Base-by-base conservation (phyloP, 2,329 filamentous ascomycete species). In the Neofusicoccum umdonicola region DNA sequence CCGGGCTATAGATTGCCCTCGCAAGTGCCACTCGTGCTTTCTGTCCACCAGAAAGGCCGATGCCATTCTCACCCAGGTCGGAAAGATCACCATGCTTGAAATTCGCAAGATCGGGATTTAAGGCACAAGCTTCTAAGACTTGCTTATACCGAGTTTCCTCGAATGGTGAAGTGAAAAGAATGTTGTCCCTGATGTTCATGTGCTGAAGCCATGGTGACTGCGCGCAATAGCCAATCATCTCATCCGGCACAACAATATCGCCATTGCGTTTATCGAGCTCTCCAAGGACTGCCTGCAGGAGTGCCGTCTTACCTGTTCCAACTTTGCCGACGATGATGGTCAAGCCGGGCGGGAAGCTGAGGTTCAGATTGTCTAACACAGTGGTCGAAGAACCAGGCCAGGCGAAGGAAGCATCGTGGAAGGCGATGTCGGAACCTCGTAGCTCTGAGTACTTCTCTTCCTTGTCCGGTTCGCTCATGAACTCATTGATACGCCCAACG, bases 391-490 rank as follows among this genome's bases (percentile, higher is more conserved):
- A 85, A 0, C 90, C 90, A 0, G 93, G 92, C 89, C 93, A 96
- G 0, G 89, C 85, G 72, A 96, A 96, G 0, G 87, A 88, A 4
- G 90, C 91, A 34, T 86, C 78, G 2, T 83, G 79, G 52, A 96
- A 80, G 45, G 83, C 71, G 1, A 85, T 72, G 35, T 83, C 71
- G 1, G 84, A 71, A 35, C 73, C 68, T 3, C 74, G 72, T 31
- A 73, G 73, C 52, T 74, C 77, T 51, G 73, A 77, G 3, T 80
- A 78, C 3, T 76, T 74, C 34, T 84, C 82, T 35, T 86, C 84
- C 69, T 92, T 92, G 71, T 97, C 87, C 0, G 91, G 91, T 75
- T 97, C 93, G 0, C 82, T 80, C 91, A 97, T 96, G 78, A 96
- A 97, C 22, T 86, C 84, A 71, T 96, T 90, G 19, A 97, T 92